phyloP scores from a whole-genome alignment of 2,329 filamentous ascomycete genomes.

The Fusarium citri region DNA sequence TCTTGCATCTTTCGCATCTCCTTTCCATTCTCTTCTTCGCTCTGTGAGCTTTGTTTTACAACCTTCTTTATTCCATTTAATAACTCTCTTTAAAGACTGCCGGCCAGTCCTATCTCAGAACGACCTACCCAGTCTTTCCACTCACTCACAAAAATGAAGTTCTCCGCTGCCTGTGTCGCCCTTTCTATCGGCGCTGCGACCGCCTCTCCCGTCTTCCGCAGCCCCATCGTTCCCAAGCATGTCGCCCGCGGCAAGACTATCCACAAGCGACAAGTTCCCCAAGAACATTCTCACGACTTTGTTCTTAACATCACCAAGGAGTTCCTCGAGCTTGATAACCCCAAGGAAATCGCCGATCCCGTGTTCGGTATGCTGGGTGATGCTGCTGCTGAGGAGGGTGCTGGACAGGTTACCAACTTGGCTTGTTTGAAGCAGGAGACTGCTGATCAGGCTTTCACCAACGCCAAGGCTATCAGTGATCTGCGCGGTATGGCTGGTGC shows the following conservation, averaged over 20 bases:
- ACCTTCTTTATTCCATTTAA: slow-evolving; percentile 1
- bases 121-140: not conserved
- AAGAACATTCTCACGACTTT: slow-evolving; percentile 19
- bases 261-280: slow-evolving; percentile 17
- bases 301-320: slow-evolving; percentile 12
- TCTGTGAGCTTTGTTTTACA: slow-evolving; percentile 6
- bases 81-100: slow-evolving; percentile 9
- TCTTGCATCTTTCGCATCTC: not conserved
- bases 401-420: slow-evolving; percentile 57
- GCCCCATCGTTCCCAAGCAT: not conserved
- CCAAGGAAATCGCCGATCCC: slow-evolving; percentile 18
- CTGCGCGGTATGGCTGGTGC: slow-evolving; percentile 65
- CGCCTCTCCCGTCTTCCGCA: slow-evolving; percentile 11
- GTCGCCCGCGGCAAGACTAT: not conserved
- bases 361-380: slow-evolving; percentile 12
- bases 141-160: slow-evolving; percentile 13
- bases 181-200: slow-evolving; percentile 3
- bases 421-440: slow-evolving; percentile 61
- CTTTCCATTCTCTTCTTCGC: slow-evolving; percentile 5
- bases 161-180: slow-evolving; percentile 2
- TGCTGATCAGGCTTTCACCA: slow-evolving; percentile 70
- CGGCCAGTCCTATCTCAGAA: slow-evolving; percentile 2
- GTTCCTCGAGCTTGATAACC: slow-evolving; percentile 10
- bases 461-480: slow-evolving; percentile 65
- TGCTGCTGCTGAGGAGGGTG: slow-evolving; percentile 25